Evolutionary conservation across 495 filamentous ascomycete species (phyloP).

Genomic region (Podospora didyma): DNA sequence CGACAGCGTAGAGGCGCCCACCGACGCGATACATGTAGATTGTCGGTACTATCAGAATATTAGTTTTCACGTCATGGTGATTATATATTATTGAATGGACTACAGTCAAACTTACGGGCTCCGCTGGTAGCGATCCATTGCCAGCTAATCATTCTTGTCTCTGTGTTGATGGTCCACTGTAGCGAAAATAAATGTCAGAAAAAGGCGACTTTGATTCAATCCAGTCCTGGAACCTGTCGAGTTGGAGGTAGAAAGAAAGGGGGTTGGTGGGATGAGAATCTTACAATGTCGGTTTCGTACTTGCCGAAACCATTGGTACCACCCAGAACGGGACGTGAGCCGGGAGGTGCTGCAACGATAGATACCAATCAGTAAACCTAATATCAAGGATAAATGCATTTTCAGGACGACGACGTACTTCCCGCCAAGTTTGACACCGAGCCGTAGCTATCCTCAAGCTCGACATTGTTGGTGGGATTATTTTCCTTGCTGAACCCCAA

Average conservation of each 20-base stretch:
- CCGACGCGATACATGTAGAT: slow-evolving; percentile 7
- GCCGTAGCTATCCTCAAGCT: slow-evolving; percentile 2
- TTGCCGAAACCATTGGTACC: neutral
- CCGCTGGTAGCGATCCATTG: slow-evolving; percentile 7
- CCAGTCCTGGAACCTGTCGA: too few relatives aligned
- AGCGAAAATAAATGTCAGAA: too few relatives aligned
- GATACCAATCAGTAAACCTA: neutral
- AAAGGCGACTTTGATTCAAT: too few relatives aligned
- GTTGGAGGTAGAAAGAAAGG: too few relatives aligned
- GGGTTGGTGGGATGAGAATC: neutral
- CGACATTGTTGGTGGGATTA: neutral
- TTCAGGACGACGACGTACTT: too few relatives aligned
- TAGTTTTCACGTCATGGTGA: too few relatives aligned
- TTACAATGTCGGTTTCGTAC: slow-evolving; percentile 12
- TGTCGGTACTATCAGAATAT: neutral
- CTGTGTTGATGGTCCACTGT: slow-evolving; percentile 12
- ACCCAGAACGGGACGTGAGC: neutral
- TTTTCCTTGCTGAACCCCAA: neutral
- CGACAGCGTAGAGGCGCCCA: slow-evolving; percentile 11
- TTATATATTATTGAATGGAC: too few relatives aligned
- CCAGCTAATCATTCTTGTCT: slow-evolving; percentile 4
- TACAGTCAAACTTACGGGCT: slow-evolving; percentile 6
- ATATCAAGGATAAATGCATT: neutral
- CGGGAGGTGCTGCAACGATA: slow-evolving; percentile 3
- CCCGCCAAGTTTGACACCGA: neutral